Percentiles rank a stretch among this genome's conserved stretches.
These are phyloP conservation scores for Davidsoniella virescens DNA, from an alignment of 2,329 filamentous ascomycete species.

Conservation along the genomic window DNA sequence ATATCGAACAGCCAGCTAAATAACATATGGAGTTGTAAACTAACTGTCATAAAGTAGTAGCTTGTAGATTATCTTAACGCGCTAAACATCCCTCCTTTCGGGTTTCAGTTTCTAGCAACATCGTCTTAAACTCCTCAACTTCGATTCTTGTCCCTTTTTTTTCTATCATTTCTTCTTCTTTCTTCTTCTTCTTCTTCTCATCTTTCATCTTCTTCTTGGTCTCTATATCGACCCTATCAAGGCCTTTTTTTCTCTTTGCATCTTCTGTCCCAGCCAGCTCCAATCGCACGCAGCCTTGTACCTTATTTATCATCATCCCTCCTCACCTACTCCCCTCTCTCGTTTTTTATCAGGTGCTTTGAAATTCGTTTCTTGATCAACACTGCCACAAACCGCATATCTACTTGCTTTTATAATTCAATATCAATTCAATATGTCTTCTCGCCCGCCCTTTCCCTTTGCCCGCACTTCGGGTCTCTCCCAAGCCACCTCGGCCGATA, in stretches of 20 bases:
- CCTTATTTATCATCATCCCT: background rate
- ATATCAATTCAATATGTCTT: constrained; percentile 30
- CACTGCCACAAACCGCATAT: background rate
- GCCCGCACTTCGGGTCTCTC: constrained; percentile 46
- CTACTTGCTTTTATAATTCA: constrained; percentile 3
- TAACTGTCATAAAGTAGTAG: background rate
- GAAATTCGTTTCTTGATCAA: constrained; percentile 2
- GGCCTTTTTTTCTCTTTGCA: background rate
- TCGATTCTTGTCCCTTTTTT: background rate
- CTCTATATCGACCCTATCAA: background rate
- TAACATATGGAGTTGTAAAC: no score
- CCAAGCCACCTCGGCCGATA: constrained; percentile 41
- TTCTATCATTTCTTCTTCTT: background rate
- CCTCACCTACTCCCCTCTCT: background rate
- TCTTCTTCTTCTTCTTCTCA: background rate
- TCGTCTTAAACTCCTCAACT: background rate
- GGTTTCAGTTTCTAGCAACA: background rate
- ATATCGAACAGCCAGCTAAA: no score
- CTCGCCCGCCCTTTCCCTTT: constrained; percentile 42
- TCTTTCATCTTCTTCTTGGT: background rate
- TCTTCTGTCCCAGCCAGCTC: constrained; percentile 4
- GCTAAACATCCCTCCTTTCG: background rate
- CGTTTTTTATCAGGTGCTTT: background rate
- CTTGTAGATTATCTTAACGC: background rate
- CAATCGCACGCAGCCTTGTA: background rate